Evolutionary conservation across 257 asterid genomes (phyloP).

Genomic region (Fraxinus quadrangulata): DNA sequence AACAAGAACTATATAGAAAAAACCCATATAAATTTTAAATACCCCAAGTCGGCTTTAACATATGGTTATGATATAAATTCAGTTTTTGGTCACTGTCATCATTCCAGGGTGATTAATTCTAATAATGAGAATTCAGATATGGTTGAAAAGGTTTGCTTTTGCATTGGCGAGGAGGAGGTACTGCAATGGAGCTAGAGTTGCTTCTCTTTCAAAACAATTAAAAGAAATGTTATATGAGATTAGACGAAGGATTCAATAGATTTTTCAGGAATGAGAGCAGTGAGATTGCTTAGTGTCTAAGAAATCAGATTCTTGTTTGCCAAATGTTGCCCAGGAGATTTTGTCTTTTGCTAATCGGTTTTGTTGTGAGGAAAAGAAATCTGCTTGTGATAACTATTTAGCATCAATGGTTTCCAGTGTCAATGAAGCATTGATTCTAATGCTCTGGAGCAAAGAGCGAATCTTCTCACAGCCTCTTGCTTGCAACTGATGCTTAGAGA

Average conservation of each 20-base stretch:
- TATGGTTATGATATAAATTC: too few species aligned
- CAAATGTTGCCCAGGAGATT: constrained; percentile 38
- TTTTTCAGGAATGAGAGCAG: constrained; percentile 47
- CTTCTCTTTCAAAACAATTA: too few species aligned
- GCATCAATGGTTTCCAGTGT: constrained; percentile 44
- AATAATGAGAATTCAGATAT: too few species aligned
- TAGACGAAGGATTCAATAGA: constrained; percentile 39
- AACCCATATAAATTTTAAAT: too few species aligned
- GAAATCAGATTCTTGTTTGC: constrained; percentile 35
- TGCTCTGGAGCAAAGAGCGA: constrained; percentile 46
- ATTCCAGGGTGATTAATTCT: too few species aligned
- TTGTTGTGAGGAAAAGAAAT: constrained; percentile 52
- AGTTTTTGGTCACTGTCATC: too few species aligned
- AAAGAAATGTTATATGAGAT: constrained; percentile 12
- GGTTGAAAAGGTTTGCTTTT: too few species aligned
- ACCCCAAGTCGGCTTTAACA: too few species aligned
- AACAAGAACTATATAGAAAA: too few species aligned
- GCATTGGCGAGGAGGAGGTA: too few species aligned
- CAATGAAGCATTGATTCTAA: constrained; percentile 46
- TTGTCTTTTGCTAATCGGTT: constrained; percentile 52
- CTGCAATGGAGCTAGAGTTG: too few species aligned
- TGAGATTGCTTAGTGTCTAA: constrained; percentile 36
- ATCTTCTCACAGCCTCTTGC: constrained; percentile 45
- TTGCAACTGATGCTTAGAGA: constrained; percentile 49
- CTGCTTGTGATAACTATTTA: constrained; percentile 44